Conservation (phyloP, 208 protist species). For the Leishmania lainsoni region DNA sequence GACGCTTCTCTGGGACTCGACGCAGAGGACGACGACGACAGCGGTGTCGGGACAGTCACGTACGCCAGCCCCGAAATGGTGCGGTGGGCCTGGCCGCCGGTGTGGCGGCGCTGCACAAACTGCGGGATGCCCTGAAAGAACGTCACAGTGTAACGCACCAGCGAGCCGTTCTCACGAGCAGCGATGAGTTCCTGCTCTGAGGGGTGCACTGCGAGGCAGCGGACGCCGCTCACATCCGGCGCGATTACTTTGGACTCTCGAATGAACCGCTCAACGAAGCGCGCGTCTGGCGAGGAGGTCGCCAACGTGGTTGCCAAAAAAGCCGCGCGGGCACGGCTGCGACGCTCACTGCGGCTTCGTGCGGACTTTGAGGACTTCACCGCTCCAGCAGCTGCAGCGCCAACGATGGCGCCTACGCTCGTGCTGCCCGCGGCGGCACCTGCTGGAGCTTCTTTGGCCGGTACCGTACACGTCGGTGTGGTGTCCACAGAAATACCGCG, state of each 20-base stretch:
- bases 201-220: slow-evolving; percentile 60
- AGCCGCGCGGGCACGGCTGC: slow-evolving; percentile 8
- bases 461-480: neutral
- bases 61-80: slow-evolving; percentile 78
- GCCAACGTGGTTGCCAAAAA: neutral
- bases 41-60: slow-evolving; percentile 24
- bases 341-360: slow-evolving; percentile 15
- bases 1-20: neutral
- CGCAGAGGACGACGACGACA: neutral
- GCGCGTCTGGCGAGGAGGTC: neutral
- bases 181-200: slow-evolving; percentile 60
- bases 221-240: slow-evolving; percentile 79
- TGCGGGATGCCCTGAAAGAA: slow-evolving; percentile 84
- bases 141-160: slow-evolving; percentile 63
- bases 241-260: slow-evolving; percentile 79
- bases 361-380: neutral
- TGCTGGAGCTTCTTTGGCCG: neutral
- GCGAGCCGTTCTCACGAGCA: slow-evolving; percentile 84
- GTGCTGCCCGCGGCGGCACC: neutral
- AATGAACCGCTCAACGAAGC: slow-evolving; percentile 38
- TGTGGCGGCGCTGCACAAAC: slow-evolving; percentile 76
- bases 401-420: neutral
- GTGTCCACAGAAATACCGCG: neutral
- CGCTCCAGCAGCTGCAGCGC: neutral
- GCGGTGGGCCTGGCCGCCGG: slow-evolving; percentile 62